phyloP scores from a whole-genome alignment of 345 rosid species.

The Arabis alpina region DNA sequence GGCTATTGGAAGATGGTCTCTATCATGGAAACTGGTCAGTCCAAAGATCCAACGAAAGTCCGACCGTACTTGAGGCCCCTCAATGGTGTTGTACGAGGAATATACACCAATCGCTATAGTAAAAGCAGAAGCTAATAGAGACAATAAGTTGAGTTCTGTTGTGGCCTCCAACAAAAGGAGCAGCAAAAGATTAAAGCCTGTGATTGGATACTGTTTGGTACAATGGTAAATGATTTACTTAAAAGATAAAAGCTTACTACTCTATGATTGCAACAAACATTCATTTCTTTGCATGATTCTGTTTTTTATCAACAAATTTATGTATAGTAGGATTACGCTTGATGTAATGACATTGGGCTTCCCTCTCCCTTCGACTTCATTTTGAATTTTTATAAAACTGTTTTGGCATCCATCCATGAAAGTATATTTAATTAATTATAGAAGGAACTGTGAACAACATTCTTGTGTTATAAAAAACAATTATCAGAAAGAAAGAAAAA shows the following conservation, averaged over 20 bases:
- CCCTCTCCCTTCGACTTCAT: too few relatives aligned
- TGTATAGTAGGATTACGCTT: conserved; percentile 16
- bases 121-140: conserved; percentile 15
- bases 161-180: conserved; percentile 34
- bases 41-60: conserved; percentile 29
- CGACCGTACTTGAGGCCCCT: conserved; percentile 12
- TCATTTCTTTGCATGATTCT: conserved; percentile 3
- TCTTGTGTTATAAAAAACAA: too few relatives aligned
- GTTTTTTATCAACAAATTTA: conserved; percentile 1
- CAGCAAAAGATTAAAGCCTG: not conserved
- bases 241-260: conserved; percentile 13
- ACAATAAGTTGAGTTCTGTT: conserved; percentile 10
- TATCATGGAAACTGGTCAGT: conserved; percentile 43
- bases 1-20: conserved; percentile 39
- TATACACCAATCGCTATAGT: conserved; percentile 12
- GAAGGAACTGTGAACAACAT: too few relatives aligned
- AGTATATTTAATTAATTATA: too few relatives aligned
- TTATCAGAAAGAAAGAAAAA: too few relatives aligned
- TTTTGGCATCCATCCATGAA: too few relatives aligned
- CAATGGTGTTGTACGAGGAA: conserved; percentile 36
- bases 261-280: conserved; percentile 25
- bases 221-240: conserved; percentile 14
- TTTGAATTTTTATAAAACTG: too few relatives aligned
- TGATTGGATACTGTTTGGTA: conserved; percentile 15
- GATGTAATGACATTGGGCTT: not conserved